Conservation (phyloP, 176 grass and related monocot genomes). For the Tillandsia fasciculata region DNA sequence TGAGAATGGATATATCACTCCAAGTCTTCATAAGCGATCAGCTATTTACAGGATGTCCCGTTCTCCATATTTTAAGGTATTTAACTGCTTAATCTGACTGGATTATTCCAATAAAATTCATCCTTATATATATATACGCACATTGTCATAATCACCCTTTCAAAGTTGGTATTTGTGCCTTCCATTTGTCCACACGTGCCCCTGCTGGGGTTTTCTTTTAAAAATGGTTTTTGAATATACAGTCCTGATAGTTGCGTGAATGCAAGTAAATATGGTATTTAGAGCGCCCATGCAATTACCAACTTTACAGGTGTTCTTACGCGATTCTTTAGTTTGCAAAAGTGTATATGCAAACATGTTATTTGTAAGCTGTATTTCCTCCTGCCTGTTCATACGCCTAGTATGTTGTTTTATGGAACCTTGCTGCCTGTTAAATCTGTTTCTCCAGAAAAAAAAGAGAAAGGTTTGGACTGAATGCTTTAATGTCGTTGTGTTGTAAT, state of each 20-base stretch:
- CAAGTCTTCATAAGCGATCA: slow-evolving; percentile 37
- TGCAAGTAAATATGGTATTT: no score
- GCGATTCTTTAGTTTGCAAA: no score
- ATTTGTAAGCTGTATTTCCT: background rate
- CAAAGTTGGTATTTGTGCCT: no score
- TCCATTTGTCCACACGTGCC: no score
- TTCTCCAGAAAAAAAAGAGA: background rate
- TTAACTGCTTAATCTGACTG: background rate
- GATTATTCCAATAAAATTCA: background rate
- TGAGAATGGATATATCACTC: slow-evolving; percentile 42
- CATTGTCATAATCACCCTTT: no score
- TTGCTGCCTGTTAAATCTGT: slow-evolving; percentile 5
- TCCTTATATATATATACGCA: background rate
- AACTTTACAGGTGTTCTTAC: no score
- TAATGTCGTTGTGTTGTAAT: slow-evolving; percentile 12
- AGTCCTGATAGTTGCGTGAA: no score
- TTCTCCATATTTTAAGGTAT: slow-evolving; percentile 53
- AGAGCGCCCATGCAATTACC: no score
- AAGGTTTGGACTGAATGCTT: slow-evolving; percentile 8
- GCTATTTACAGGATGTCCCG: slow-evolving; percentile 50
- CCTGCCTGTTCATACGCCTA: background rate
- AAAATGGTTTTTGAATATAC: no score
- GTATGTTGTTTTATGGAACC: background rate
- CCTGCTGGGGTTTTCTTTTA: no score
- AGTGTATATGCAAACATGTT: background rate